Conservation (phyloP, 2,329 filamentous ascomycete species). For the Endothia cerciana region DNA sequence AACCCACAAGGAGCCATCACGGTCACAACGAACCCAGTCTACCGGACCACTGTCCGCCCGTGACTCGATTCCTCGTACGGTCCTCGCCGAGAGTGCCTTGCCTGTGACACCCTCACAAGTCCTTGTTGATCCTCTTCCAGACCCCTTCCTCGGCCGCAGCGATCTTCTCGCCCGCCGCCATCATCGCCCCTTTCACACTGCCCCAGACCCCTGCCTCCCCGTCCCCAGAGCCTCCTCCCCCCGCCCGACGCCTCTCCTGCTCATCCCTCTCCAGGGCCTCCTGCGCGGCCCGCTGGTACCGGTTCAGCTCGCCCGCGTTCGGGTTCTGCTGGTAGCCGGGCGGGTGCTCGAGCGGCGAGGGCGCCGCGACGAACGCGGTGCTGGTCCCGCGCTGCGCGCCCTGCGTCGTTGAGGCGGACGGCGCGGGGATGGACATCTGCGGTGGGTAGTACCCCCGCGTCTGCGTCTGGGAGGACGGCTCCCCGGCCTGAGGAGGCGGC, state of each 20-base stretch:
- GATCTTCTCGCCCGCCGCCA: slow-evolving; percentile 60
- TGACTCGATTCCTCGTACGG: neutral
- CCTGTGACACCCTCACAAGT: slow-evolving; percentile 39
- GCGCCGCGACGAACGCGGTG: slow-evolving; percentile 33
- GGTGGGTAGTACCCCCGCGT: slow-evolving; percentile 45
- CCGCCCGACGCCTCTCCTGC: slow-evolving; percentile 34
- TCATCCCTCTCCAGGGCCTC: slow-evolving; percentile 39
- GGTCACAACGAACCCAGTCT: neutral
- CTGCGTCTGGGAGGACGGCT: slow-evolving; percentile 42
- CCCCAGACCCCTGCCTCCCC: slow-evolving; percentile 56
- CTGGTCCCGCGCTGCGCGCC: slow-evolving; percentile 43
- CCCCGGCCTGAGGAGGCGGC: slow-evolving; percentile 56
- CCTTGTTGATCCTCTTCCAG: slow-evolving; percentile 66
- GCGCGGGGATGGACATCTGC: slow-evolving; percentile 57
- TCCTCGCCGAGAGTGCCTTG: neutral
- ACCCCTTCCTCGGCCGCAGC: slow-evolving; percentile 63
- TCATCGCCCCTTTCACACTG: slow-evolving; percentile 61
- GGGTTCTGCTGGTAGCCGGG: slow-evolving; percentile 62
- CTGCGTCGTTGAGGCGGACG: slow-evolving; percentile 43
- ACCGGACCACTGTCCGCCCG: neutral
- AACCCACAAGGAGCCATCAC: neutral
- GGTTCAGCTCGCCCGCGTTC: slow-evolving; percentile 55
- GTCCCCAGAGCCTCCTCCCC: slow-evolving; percentile 29
- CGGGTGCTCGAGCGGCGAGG: slow-evolving; percentile 46
- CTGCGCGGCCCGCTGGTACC: slow-evolving; percentile 49